These are phyloP conservation scores for Fusarium sororula DNA, from an alignment of 2,329 filamentous ascomycete species.

Conservation along the genomic window DNA sequence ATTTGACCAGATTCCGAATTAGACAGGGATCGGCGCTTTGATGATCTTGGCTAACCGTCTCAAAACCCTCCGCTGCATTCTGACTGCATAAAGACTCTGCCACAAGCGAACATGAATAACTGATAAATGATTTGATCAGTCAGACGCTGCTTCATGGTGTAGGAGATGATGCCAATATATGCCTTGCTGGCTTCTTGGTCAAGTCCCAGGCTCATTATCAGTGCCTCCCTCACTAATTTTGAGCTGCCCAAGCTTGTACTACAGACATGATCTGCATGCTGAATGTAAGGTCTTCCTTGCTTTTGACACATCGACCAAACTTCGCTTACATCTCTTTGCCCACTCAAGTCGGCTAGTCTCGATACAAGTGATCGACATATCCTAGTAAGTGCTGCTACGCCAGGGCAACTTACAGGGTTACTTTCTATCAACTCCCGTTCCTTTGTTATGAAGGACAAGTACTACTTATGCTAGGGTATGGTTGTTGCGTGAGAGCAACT, in stretches of 20 bases:
- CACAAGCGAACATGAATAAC: neutral
- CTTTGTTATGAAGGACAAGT: no score
- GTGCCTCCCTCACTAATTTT: neutral
- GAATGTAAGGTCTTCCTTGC: neutral
- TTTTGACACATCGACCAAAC: neutral
- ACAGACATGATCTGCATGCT: neutral
- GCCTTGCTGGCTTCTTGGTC: neutral
- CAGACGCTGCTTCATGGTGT: fast-evolving
- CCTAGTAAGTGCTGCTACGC: neutral
- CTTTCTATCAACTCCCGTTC: neutral
- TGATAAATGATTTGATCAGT: neutral
- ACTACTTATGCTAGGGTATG: neutral
- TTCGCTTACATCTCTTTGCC: neutral
- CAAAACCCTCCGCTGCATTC: neutral
- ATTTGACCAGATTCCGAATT: neutral
- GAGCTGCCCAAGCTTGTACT: neutral
- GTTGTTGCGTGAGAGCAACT: neutral
- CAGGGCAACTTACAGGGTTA: neutral
- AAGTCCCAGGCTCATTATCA: neutral
- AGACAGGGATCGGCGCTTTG: neutral
- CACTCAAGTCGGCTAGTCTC: neutral
- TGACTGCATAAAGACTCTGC: neutral
- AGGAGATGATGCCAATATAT: fast-evolving
- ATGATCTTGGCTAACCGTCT: neutral
- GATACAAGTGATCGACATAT: neutral